Base-by-base conservation (phyloP, 163 green algal genomes). In the Scenedesmus sp. region DNA sequence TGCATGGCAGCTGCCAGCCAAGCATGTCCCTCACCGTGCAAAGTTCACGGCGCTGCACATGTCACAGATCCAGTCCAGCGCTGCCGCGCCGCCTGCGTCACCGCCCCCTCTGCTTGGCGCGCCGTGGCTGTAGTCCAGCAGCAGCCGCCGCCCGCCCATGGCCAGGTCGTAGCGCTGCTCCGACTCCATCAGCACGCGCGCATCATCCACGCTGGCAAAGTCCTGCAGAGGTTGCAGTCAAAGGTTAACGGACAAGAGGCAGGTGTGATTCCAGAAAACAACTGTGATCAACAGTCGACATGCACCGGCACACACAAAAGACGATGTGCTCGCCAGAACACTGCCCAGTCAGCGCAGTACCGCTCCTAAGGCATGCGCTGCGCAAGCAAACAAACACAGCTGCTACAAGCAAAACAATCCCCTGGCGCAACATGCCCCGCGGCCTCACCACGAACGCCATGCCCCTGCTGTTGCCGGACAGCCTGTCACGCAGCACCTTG, bases 11-110 rank as follows among this genome's bases (percentile, higher is more conserved):
- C 54, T 64, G 5, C 18, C 8, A 87, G 2, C 34, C 54, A 66
- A 34, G 18, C 12, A 16, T 18, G 66, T 26, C 15, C 6, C 87
- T 13, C 79, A 96, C 94, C 95, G 90, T 3, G 93, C 96, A 94
- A 97, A 97, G 91, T 97, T 97, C 20, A 96, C 89, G 0, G 88
- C 88, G 57, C 57, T 88, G 94, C 95, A 97, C 86, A 92, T 93
- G 66, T 96, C 93, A 93, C 95, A 97, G 12, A 96, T 76, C 96
- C 95, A 96, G 90, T 96, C 94, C 4, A 87, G 77, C 0, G 88
- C 26, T 56, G 18, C 67, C 46, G 73, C 57, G 67, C 64, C 74
- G 2, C 23, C 26, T 46, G 67, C 70, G 23, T 70, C 88, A 55
- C 67, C 57, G 56, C 84, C n/a, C 52, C 73, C 46, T 52, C 67